Evolutionary conservation across 116 monocot genomes (phyloP).

Genomic region (Cymodocea nodosa): DNA sequence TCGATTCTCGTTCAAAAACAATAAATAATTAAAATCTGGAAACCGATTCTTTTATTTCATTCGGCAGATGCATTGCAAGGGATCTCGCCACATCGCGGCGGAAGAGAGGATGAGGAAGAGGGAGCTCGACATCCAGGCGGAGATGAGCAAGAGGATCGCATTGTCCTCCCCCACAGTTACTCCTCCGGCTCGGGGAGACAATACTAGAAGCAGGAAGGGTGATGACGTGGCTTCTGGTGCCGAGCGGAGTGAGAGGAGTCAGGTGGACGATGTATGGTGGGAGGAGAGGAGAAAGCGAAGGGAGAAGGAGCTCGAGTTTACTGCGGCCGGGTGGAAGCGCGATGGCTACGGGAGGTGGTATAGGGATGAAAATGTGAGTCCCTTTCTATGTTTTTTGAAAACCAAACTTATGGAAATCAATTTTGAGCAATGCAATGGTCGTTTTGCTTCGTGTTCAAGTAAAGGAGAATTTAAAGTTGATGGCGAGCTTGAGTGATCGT

Average conservation of each 20-base stretch:
- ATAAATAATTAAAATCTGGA: too few relatives aligned
- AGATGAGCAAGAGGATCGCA: constrained; percentile 52
- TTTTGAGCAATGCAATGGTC: too few relatives aligned
- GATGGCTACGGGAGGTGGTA: constrained; percentile 74
- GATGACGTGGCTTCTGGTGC: background rate
- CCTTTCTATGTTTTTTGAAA: background rate
- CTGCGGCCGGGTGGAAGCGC: constrained; percentile 62
- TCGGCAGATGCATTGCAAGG: constrained; percentile 54
- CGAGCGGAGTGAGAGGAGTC: background rate
- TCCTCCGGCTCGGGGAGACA: too few relatives aligned
- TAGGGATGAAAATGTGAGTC: constrained; percentile 64
- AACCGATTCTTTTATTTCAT: background rate
- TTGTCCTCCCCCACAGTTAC: constrained; percentile 9
- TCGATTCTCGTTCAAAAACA: too few relatives aligned
- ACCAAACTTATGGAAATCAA: background rate
- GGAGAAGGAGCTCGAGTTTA: constrained; percentile 58
- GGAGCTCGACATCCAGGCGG: constrained; percentile 28
- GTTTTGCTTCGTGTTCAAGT: background rate
- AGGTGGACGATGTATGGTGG: constrained; percentile 9
- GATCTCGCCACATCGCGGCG: constrained; percentile 55
- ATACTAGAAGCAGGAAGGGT: background rate
- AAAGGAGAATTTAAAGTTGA: too few relatives aligned
- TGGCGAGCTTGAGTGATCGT: too few relatives aligned
- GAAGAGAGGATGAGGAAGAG: constrained; percentile 34
- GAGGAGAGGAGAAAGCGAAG: constrained; percentile 17